Base-by-base conservation (phyloP, 768 basidiomycete genomes). In the Termitomyces sp. region DNA sequence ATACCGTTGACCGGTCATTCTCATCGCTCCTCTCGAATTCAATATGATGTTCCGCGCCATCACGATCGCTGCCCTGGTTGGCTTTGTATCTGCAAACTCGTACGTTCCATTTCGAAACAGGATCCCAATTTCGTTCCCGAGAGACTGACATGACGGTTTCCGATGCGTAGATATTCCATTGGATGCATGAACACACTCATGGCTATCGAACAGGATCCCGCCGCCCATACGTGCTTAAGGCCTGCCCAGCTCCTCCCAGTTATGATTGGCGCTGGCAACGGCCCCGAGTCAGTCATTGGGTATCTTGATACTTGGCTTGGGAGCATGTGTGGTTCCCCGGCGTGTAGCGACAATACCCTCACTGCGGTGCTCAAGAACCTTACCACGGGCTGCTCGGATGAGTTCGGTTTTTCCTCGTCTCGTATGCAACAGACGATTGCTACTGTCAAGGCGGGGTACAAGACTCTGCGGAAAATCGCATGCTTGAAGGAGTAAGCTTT, bases 401-500 rank as follows among this genome's bases (percentile, higher is more conserved):
- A 74, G 43, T 66, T 81, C 20, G 41, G 56, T 13, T 54, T 61
- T 22, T 22, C 33, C 11, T 20, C 47, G 11, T 25, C 63, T 9
- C 64, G 61, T 16, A 43, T 67, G 10, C 49, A 61, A 13, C 53
- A 58, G 18, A 59, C 65, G 7, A 64, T 69, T 38, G 57, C 60
- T 31, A 55, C 68, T 20, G 75, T 80, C 9, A 69, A 80, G 58
- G 49, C 57, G 35, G 66, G 63, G 20, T 88, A 84, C 61, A 78
- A 82, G 7, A 70, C 76, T 12, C 67, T 70, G 13, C 73, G 84
- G 43, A 61, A 80, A 56, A 63, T 81, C 9, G 72, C 65, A 5
- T 87, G 85, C 61, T 66, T 85, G 63, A 73, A 79, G 52, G 81
- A 85, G 85, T 86, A 54, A 62, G 80, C 71, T 20, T 48, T 33